phyloP scores from a whole-genome alignment of 306 rosid genomes.

The Cucurbita argyrosperma region DNA sequence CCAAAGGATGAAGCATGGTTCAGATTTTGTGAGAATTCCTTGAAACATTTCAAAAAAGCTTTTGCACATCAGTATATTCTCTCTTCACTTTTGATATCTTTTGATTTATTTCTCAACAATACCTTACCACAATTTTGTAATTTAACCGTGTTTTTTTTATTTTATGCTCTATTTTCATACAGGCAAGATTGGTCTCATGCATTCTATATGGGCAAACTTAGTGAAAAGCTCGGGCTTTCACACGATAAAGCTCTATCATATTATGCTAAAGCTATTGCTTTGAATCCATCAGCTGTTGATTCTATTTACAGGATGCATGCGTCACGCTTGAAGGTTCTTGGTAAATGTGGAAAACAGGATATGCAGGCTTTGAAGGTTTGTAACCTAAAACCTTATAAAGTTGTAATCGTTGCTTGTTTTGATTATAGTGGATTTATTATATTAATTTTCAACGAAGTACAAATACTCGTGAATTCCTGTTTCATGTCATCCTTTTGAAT shows the following conservation, averaged over 20 bases:
- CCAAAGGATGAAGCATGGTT: slow-evolving; percentile 69
- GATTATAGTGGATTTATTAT: neutral
- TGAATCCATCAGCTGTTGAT: slow-evolving; percentile 86
- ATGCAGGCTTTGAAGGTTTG: slow-evolving; percentile 62
- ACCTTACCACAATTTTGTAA: neutral
- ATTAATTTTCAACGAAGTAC: neutral
- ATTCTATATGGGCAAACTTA: slow-evolving; percentile 88
- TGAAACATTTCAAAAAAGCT: slow-evolving; percentile 95
- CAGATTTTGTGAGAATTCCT: slow-evolving; percentile 67
- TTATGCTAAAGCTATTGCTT: slow-evolving; percentile 60
- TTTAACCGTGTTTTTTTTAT: neutral
- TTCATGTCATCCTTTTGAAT: neutral
- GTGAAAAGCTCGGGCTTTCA: slow-evolving; percentile 77
- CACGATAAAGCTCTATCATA: slow-evolving; percentile 60
- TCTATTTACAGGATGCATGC: slow-evolving; percentile 97
- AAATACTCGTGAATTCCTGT: neutral
- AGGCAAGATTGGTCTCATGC: slow-evolving; percentile 97
- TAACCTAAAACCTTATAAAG: neutral
- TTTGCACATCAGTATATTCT: slow-evolving; percentile 50
- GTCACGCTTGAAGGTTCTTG: slow-evolving; percentile 78
- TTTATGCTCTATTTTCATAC: slow-evolving; percentile 18
- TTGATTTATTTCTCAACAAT: slow-evolving; percentile 3
- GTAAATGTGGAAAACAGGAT: slow-evolving; percentile 46
- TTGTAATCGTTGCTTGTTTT: neutral
- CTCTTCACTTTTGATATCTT: slow-evolving; percentile 7